phyloP scores from a whole-genome alignment of 805 yeast species.

The Barnettozyma populi region DNA sequence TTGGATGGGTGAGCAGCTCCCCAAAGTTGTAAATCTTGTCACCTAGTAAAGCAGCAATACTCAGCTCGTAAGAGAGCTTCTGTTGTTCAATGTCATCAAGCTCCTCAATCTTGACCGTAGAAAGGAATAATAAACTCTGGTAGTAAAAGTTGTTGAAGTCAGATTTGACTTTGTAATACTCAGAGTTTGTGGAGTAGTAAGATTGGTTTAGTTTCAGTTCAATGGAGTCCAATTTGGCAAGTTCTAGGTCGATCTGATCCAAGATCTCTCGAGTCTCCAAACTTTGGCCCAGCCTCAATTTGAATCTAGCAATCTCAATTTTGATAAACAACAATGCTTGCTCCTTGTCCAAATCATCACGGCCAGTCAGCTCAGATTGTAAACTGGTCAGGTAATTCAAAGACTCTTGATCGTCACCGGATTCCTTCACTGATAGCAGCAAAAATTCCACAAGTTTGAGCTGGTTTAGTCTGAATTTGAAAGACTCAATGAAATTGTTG shows the following conservation, averaged over 20 bases:
- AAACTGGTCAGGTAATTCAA: constrained; percentile 42
- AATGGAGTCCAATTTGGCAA: constrained; percentile 51
- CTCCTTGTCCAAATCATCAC: constrained; percentile 34
- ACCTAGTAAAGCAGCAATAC: constrained; percentile 84
- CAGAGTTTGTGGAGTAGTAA: constrained; percentile 74
- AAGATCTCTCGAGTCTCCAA: constrained; percentile 63
- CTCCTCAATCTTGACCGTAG: constrained; percentile 53
- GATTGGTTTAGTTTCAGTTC: constrained; percentile 73
- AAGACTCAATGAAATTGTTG: constrained; percentile 61
- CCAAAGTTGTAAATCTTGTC: constrained; percentile 94
- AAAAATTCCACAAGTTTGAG: constrained; percentile 75
- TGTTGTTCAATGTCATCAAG: constrained; percentile 37
- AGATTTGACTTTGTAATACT: constrained; percentile 63
- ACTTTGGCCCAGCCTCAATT: constrained; percentile 49
- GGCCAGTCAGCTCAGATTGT: constrained; percentile 40
- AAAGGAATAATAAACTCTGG: constrained; percentile 74
- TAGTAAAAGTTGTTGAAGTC: constrained; percentile 81
- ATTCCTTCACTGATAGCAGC: constrained; percentile 44
- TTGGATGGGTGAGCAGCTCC: constrained; percentile 86
- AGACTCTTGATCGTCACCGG: constrained; percentile 39
- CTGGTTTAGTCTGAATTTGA: constrained; percentile 69
- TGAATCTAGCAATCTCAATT: constrained; percentile 70
- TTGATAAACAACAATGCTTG: constrained; percentile 57
- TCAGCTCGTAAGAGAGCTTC: constrained; percentile 64
- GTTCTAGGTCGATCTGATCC: constrained; percentile 50